Evolutionary conservation across 345 rosid species (phyloP).

Genomic region (Cardamine chenopodiifolia): DNA sequence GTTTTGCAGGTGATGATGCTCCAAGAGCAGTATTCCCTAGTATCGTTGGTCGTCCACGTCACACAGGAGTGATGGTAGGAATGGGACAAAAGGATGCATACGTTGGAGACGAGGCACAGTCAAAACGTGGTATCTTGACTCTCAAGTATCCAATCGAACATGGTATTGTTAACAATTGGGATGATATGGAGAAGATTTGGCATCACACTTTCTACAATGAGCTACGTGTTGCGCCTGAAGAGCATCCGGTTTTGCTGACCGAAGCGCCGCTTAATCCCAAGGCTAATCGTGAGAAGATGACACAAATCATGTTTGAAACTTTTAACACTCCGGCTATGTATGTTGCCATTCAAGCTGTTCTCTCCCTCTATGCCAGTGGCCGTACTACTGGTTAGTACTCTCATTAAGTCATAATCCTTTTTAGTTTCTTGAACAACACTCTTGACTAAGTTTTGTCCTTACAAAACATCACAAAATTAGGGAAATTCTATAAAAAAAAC

Average conservation of each 20-base stretch:
- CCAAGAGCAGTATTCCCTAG: constrained; percentile 78
- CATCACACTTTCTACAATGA: constrained; percentile 67
- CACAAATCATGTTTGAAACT: constrained; percentile 70
- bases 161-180: constrained; percentile 71
- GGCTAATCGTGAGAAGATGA: constrained; percentile 71
- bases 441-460: background rate
- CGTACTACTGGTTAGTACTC: constrained; percentile 63
- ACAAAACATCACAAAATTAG: background rate
- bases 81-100: constrained; percentile 71
- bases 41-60: constrained; percentile 68
- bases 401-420: background rate
- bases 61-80: constrained; percentile 73
- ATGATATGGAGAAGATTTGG: constrained; percentile 74
- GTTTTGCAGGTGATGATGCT: constrained; percentile 77
- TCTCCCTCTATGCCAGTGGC: constrained; percentile 72
- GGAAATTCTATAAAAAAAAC: too few relatives aligned
- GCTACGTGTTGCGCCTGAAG: constrained; percentile 70
- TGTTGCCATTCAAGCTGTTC: constrained; percentile 71
- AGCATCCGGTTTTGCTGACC: constrained; percentile 67
- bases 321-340: constrained; percentile 68
- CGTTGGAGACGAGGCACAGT: constrained; percentile 74
- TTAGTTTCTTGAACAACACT: background rate
- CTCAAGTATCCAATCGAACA: constrained; percentile 72
- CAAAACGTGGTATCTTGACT: constrained; percentile 70
- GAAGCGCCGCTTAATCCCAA: constrained; percentile 73